Evolutionary conservation across 345 rosid species (phyloP), one percentile per base, ranked within the genome.

Genomic region (Citrus sp.): DNA sequence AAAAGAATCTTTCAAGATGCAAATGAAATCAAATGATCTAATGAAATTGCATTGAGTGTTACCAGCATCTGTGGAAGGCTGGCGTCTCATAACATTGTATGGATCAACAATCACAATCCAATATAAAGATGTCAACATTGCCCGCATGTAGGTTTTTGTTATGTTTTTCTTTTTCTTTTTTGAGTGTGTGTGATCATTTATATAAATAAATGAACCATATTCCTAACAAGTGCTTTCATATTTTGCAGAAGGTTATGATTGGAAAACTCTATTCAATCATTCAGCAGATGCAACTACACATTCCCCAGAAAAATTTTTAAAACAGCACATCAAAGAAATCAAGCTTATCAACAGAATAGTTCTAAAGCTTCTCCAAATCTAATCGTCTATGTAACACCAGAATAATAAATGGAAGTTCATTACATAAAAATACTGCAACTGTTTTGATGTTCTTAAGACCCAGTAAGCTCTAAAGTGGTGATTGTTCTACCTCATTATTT

Each of bases 401-500:
- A 60, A 24, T 13, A 61, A 22, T 42, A 28, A 4, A 19, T 35
- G 22, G 2, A 59, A 49, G 3, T 22, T 66, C 30, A 32, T 65
- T 5, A 34, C 71, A 61, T 8, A 54, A 37, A 62, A 49, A 62
- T 19, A 72, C 28, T 73, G 27, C 24, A 71, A 76, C 21, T 18
- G 24, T 25, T 8, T 62, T 30, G 22, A 32, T 51, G 8, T 71
- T 62, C 24, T 67, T 42, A 73, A 67, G n/a, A 65, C 46, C 35
- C 55, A 37, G 21, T 68, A 54, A 35, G 80, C 83, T 58, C 24
- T 69, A 34, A 56, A 59, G 7, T 5, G n/a, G 21, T 42, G 28
- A 25, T 74, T 80, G 59, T 42, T 63, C 35, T 85, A 91, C 98
- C 97, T 91, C 95, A 58, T 67, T 77, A 80, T 77, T 73, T 73